These are phyloP conservation scores for Hippophae tibetana DNA, from an alignment of 306 rosid species.

Conservation along the genomic window DNA sequence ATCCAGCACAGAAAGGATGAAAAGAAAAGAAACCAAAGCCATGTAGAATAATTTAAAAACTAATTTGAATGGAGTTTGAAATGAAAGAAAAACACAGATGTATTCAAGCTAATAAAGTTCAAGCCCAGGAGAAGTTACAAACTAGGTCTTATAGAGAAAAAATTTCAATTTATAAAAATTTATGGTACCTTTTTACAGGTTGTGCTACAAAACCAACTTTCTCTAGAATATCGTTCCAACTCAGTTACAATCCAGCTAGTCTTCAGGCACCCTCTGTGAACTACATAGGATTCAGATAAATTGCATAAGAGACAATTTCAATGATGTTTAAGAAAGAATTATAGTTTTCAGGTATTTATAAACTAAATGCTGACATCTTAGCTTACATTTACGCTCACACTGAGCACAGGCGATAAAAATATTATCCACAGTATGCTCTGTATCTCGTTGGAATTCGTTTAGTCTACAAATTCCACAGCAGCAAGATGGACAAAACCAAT, in stretches of 20 bases:
- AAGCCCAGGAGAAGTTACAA: no score
- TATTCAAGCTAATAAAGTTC: no score
- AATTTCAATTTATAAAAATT: not conserved
- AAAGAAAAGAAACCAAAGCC: no score
- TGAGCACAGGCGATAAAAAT: slow-evolving; percentile 48
- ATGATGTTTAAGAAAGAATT: slow-evolving; percentile 4
- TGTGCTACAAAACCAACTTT: slow-evolving; percentile 55
- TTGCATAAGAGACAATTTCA: slow-evolving; percentile 10
- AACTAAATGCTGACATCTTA: not conserved
- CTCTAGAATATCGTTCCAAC: slow-evolving; percentile 19
- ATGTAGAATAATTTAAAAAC: no score
- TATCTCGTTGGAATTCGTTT: slow-evolving; percentile 25
- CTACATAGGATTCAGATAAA: slow-evolving; percentile 36
- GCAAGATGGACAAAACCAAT: slow-evolving; percentile 88
- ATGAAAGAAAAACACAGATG: no score
- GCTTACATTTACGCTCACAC: slow-evolving; percentile 69
- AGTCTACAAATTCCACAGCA: slow-evolving; percentile 56
- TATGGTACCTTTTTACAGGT: slow-evolving; percentile 54
- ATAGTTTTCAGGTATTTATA: slow-evolving; percentile 1
- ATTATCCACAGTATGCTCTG: slow-evolving; percentile 21
- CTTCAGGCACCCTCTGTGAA: slow-evolving; percentile 54
- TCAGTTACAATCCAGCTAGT: slow-evolving; percentile 11
- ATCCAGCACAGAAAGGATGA: no score
- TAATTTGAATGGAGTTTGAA: no score
- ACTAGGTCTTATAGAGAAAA: no score